phyloP scores from a whole-genome alignment of 1,284 basidiomycete genomes.

The Rhodotorula sp. region DNA sequence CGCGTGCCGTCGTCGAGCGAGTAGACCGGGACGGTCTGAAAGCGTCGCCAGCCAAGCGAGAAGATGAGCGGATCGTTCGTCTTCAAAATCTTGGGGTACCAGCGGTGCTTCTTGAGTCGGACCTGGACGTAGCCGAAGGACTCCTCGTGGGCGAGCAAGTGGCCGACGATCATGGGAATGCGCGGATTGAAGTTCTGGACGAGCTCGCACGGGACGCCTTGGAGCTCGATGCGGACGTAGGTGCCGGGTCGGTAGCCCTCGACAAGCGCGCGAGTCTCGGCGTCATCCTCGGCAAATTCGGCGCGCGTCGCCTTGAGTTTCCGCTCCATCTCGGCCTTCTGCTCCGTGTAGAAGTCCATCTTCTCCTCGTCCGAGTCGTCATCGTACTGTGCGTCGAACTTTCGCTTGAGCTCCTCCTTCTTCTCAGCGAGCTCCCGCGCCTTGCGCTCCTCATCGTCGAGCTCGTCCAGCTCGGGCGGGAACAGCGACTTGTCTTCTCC shows the following conservation, averaged over 20 bases:
- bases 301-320: slow-evolving; percentile 80
- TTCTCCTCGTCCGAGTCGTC: slow-evolving; percentile 69
- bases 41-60: slow-evolving; percentile 92
- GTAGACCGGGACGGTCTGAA: slow-evolving; percentile 93
- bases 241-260: slow-evolving; percentile 87
- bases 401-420: slow-evolving; percentile 87
- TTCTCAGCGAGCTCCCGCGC: slow-evolving; percentile 71
- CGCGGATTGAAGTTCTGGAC: slow-evolving; percentile 88
- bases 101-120: slow-evolving; percentile 92
- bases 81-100: slow-evolving; percentile 90
- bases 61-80: slow-evolving; percentile 96
- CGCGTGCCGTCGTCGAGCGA: slow-evolving; percentile 94
- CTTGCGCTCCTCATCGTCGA: slow-evolving; percentile 47
- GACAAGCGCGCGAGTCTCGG: slow-evolving; percentile 73
- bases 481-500: slow-evolving; percentile 46
- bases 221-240: slow-evolving; percentile 91
- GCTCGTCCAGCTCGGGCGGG: slow-evolving; percentile 23
- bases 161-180: slow-evolving; percentile 89
- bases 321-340: slow-evolving; percentile 85
- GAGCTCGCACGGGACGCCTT: slow-evolving; percentile 82
- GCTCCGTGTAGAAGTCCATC: slow-evolving; percentile 82
- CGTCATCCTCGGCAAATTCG: slow-evolving; percentile 80
- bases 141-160: slow-evolving; percentile 86
- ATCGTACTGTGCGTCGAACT: slow-evolving; percentile 96
- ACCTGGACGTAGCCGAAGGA: slow-evolving; percentile 91